Percentiles rank a stretch among this genome's conserved stretches.
Evolutionary conservation across 148 eudicot genomes (phyloP).

Genomic region (Amaranthus palmeri): DNA sequence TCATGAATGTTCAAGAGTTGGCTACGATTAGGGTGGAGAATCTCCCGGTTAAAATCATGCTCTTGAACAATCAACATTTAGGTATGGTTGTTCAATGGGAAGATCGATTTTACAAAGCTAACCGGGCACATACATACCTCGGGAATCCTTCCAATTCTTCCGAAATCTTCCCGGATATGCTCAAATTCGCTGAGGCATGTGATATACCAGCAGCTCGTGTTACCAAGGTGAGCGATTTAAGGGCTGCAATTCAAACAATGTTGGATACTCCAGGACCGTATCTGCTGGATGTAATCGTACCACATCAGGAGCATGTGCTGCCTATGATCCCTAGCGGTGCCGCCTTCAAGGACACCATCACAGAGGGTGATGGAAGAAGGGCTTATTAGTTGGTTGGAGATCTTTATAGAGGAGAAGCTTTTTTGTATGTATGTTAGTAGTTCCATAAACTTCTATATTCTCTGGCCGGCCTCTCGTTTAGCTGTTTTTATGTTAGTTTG

Average conservation of each 20-base stretch:
- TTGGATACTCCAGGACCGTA: slow-evolving; percentile 86
- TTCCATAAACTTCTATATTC: background rate
- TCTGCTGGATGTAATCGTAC: slow-evolving; percentile 74
- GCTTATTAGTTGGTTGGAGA: slow-evolving; percentile 33
- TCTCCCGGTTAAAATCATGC: slow-evolving; percentile 71
- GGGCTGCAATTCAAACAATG: slow-evolving; percentile 76
- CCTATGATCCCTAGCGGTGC: slow-evolving; percentile 94
- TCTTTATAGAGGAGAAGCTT: slow-evolving; percentile 5
- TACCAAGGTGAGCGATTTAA: slow-evolving; percentile 45
- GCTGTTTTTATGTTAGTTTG: background rate
- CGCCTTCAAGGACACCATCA: slow-evolving; percentile 62
- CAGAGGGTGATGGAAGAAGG: slow-evolving; percentile 69
- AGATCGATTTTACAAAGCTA: slow-evolving; percentile 73
- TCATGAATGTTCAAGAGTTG: slow-evolving; percentile 87
- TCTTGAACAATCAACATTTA: slow-evolving; percentile 83
- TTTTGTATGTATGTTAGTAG: slow-evolving; percentile 20
- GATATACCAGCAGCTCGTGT: slow-evolving; percentile 71
- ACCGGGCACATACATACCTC: slow-evolving; percentile 70
- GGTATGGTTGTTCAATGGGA: slow-evolving; percentile 96
- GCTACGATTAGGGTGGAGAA: slow-evolving; percentile 67
- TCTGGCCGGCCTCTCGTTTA: background rate
- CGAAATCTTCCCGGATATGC: slow-evolving; percentile 68
- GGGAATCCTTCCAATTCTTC: slow-evolving; percentile 52
- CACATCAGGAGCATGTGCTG: slow-evolving; percentile 89
- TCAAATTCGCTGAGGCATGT: slow-evolving; percentile 78